Percentiles rank a stretch among this genome's conserved stretches.
These are phyloP conservation scores for Eragrostis nindensis DNA, from an alignment of 176 grass and related monocot genomes.

Conservation along the genomic window DNA sequence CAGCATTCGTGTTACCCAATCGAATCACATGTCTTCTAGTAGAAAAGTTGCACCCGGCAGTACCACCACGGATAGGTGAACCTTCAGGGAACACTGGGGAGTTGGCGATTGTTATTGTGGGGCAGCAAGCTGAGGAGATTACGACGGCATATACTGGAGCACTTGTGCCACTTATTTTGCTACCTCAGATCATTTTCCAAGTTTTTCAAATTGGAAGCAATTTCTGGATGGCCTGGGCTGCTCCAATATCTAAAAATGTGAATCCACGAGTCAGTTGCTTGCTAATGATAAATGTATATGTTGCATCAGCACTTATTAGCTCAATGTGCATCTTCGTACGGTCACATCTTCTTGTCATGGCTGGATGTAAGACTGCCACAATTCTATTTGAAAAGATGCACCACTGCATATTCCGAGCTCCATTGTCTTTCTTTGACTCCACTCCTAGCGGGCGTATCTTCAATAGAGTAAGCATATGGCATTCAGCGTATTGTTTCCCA, in stretches of 20 bases:
- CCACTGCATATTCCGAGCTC: conserved; percentile 19
- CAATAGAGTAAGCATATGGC: conserved; percentile 24
- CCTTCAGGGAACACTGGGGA: too few relatives aligned
- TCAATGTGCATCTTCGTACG: conserved; percentile 50
- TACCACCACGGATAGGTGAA: too few relatives aligned
- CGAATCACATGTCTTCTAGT: too few relatives aligned
- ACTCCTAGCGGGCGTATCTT: conserved; percentile 31
- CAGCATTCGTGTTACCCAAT: too few relatives aligned
- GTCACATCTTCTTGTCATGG: conserved; percentile 46
- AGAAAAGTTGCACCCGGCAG: too few relatives aligned
- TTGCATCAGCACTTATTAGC: conserved; percentile 48
- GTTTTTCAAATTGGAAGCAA: conserved; percentile 63
- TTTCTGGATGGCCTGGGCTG: conserved; percentile 71
- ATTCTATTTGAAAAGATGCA: conserved; percentile 40
- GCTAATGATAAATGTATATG: conserved; percentile 51
- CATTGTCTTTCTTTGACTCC: conserved; percentile 45
- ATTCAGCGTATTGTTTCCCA: neutral
- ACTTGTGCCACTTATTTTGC: conserved; percentile 61
- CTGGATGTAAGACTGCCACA: conserved; percentile 39
- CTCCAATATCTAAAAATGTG: conserved; percentile 50
- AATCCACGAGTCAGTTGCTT: conserved; percentile 47
- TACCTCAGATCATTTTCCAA: conserved; percentile 60
- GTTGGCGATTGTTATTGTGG: too few relatives aligned
- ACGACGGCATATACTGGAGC: conserved; percentile 62
- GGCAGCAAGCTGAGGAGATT: too few relatives aligned